Percentiles rank a stretch among this genome's conserved stretches.
Evolutionary conservation across 768 basidiomycete genomes (phyloP).

Genomic region (Suillus spraguei): DNA sequence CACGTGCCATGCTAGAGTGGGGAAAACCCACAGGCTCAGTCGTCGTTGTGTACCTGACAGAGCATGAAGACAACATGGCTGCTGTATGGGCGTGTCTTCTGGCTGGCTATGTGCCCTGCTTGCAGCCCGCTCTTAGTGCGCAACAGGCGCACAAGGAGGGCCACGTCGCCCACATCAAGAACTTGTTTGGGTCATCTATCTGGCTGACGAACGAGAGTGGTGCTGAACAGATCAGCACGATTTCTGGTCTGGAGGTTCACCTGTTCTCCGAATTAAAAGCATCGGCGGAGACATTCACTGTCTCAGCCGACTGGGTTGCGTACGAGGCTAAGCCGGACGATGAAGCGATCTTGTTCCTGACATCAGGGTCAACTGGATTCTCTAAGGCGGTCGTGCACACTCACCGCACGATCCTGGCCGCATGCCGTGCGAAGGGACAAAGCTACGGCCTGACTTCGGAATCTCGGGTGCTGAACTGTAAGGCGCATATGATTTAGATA

Average conservation of each 20-base stretch:
- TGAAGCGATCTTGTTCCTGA: slow-evolving; percentile 38
- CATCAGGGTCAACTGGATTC: slow-evolving; percentile 48
- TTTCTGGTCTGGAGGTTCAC: slow-evolving; percentile 27
- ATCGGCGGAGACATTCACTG: slow-evolving; percentile 13
- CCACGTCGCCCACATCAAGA: slow-evolving; percentile 31
- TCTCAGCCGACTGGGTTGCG: slow-evolving; percentile 19
- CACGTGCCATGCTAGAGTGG: slow-evolving; percentile 26
- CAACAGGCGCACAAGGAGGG: slow-evolving; percentile 34
- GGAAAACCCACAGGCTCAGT: slow-evolving; percentile 27
- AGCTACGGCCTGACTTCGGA: slow-evolving; percentile 36
- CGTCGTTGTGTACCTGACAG: slow-evolving; percentile 32
- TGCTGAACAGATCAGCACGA: slow-evolving; percentile 26
- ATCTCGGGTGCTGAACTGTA: slow-evolving; percentile 45
- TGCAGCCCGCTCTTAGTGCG: slow-evolving; percentile 35
- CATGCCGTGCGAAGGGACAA: slow-evolving; percentile 35
- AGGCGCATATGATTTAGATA: slow-evolving; percentile 4
- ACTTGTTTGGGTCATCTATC: slow-evolving; percentile 30
- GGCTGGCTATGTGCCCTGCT: slow-evolving; percentile 33
- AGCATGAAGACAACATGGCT: slow-evolving; percentile 36
- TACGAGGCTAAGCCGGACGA: slow-evolving; percentile 28
- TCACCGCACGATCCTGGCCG: slow-evolving; percentile 40
- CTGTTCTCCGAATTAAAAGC: slow-evolving; percentile 25
- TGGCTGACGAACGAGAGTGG: slow-evolving; percentile 34
- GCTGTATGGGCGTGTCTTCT: slow-evolving; percentile 35
- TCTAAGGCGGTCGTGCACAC: slow-evolving; percentile 44